Conservation (phyloP, 108 stramenopile genomes). For the Pseudonitzschia delicatissima region DNA sequence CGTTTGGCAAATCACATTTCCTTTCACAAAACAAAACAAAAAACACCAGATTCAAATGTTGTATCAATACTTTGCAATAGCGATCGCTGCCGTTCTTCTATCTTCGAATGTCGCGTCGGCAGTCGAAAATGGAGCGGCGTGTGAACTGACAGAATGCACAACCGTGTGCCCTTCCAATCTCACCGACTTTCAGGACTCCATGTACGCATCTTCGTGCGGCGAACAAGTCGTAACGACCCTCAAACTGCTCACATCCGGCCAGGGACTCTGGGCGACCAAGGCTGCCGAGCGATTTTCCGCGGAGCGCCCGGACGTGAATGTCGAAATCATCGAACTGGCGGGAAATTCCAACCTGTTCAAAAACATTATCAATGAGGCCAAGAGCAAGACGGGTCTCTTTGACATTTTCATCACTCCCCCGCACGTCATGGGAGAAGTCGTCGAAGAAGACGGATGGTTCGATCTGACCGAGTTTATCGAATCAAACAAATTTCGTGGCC, state of each 20-base stretch:
- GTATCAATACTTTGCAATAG: too few species aligned
- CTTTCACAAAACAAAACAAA: too few species aligned
- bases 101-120: too few species aligned
- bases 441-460: constrained; percentile 20
- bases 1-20: too few species aligned
- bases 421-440: constrained; percentile 19
- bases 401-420: constrained; percentile 34
- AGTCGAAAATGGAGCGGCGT: too few species aligned
- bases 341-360: not conserved
- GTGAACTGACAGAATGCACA: too few species aligned
- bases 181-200: not conserved
- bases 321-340: not conserved
- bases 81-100: too few species aligned
- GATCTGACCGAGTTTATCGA: constrained; percentile 25
- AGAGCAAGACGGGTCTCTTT: constrained; percentile 17
- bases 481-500: not conserved
- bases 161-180: not conserved
- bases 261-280: not conserved
- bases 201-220: not conserved
- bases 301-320: not conserved
- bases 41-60: too few species aligned
- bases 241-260: not conserved
- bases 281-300: not conserved
- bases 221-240: not conserved
- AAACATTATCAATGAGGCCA: constrained; percentile 24